Conservation (phyloP, 495 filamentous ascomycete species). For the Aspergillus biplanus region DNA sequence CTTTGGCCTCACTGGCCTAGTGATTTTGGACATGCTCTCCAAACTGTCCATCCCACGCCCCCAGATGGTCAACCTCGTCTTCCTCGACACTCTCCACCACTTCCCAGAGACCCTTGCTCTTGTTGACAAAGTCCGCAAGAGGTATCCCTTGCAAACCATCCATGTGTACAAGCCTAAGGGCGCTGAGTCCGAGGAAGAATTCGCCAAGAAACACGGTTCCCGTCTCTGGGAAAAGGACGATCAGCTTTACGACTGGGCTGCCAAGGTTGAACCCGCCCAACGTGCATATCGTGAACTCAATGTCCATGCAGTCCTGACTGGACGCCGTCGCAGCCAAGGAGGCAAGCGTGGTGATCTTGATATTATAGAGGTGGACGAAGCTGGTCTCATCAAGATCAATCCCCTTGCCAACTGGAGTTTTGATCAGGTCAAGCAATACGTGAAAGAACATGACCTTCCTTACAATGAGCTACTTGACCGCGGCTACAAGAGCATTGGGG, state of each 20-base stretch:
- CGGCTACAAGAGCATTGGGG: slow-evolving; percentile 96
- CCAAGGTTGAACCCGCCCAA: slow-evolving; percentile 96
- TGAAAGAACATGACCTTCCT: slow-evolving; percentile 82
- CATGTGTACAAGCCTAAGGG: slow-evolving; percentile 89
- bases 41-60: slow-evolving; percentile 74
- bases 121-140: slow-evolving; percentile 73
- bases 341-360: slow-evolving; percentile 87
- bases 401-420: slow-evolving; percentile 98
- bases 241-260: slow-evolving; percentile 92
- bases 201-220: slow-evolving; percentile 78
- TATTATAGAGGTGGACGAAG: slow-evolving; percentile 90
- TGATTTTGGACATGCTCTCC: slow-evolving; percentile 93
- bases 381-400: slow-evolving; percentile 95
- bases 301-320: slow-evolving; percentile 93
- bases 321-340: slow-evolving; percentile 88
- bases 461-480: slow-evolving; percentile 90
- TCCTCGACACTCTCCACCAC: slow-evolving; percentile 96
- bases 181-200: slow-evolving; percentile 69
- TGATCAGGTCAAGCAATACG: slow-evolving; percentile 82
- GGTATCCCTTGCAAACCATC: slow-evolving; percentile 77
- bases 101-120: slow-evolving; percentile 87
- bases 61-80: slow-evolving; percentile 81
- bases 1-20: slow-evolving; percentile 92
- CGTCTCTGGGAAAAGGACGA: slow-evolving; percentile 84
- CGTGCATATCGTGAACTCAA: slow-evolving; percentile 86